Evolutionary conservation across 768 basidiomycete genomes (phyloP), one percentile per base, ranked within the genome.

Genomic region (Mycena latifolia): DNA sequence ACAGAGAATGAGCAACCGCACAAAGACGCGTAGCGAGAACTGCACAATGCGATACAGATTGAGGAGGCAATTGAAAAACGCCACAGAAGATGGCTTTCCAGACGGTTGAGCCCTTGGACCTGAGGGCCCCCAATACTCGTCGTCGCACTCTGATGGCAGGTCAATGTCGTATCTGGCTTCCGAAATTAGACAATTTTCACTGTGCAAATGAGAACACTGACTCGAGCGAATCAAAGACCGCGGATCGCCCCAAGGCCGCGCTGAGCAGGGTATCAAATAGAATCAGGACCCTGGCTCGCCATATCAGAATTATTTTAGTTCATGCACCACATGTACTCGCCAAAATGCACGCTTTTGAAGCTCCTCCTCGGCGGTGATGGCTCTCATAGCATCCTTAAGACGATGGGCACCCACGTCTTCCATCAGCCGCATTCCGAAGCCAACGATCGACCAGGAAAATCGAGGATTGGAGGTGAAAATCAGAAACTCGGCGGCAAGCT

Each of bases 281-380:
- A 1, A 41, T 3, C 10, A 64, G 48, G 10, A 35, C 43, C 63
- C 63, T 64, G 47, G 3, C 8, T 6, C 7, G 18, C 20, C 9
- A 2, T 18, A 3, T 20, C 17, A 28, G 27, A 18, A 28, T 15
- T 8, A 48, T 33, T 2, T 1, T 3, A n/a, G 3, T 5, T 2
- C 6, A n/a, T 17, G 31, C 11, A 8, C 17, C 1, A 20, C 3
- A 50, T 46, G 10, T 9, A 59, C 57, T 46, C 25, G 28, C 57
- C 63, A 65, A 24, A 53, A 53, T 2, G 56, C 63, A 1, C 56
- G 56, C 18, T 66, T 66, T 20, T 55, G 54, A 11, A 66, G 35
- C 37, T 66, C 65, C 6, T 54, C 46, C 1, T 50, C 43, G 0
- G 9, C 4, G 11, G 45, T 12, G 18, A 31, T 54, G 0, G 45